Evolutionary conservation across 306 rosid species (phyloP).

Genomic region (Arachis hypogaea): DNA sequence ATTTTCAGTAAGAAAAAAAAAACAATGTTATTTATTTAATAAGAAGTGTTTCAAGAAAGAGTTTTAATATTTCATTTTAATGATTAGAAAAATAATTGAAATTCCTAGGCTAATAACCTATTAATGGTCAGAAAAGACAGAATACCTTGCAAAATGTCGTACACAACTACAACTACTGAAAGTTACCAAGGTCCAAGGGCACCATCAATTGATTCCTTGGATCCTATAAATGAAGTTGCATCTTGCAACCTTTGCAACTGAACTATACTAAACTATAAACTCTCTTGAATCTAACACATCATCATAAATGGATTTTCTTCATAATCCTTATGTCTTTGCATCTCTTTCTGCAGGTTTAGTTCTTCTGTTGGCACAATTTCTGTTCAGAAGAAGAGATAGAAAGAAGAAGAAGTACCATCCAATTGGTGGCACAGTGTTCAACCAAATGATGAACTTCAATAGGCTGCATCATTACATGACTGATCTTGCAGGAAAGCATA

Average conservation of each 20-base stretch:
- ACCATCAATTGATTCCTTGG: too few relatives aligned
- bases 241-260: background rate
- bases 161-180: too few relatives aligned
- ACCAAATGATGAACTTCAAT: constrained; percentile 72
- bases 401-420: constrained; percentile 71
- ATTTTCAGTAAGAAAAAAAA: too few relatives aligned
- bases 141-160: too few relatives aligned
- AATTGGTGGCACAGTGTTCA: constrained; percentile 67
- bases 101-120: too few relatives aligned
- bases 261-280: too few relatives aligned
- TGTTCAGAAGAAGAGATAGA: constrained; percentile 36
- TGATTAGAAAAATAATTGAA: too few relatives aligned
- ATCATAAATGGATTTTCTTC: constrained; percentile 43
- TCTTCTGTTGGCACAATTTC: constrained; percentile 33
- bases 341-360: constrained; percentile 42
- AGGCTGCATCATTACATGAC: constrained; percentile 82
- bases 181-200: too few relatives aligned
- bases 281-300: background rate
- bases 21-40: too few relatives aligned
- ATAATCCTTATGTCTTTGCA: constrained; percentile 41
- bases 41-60: too few relatives aligned
- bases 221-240: background rate
- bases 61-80: too few relatives aligned
- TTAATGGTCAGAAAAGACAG: too few relatives aligned
- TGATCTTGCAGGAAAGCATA: constrained; percentile 67